Evolutionary conservation across 306 rosid species (phyloP).

Genomic region (Castanospermum australe): DNA sequence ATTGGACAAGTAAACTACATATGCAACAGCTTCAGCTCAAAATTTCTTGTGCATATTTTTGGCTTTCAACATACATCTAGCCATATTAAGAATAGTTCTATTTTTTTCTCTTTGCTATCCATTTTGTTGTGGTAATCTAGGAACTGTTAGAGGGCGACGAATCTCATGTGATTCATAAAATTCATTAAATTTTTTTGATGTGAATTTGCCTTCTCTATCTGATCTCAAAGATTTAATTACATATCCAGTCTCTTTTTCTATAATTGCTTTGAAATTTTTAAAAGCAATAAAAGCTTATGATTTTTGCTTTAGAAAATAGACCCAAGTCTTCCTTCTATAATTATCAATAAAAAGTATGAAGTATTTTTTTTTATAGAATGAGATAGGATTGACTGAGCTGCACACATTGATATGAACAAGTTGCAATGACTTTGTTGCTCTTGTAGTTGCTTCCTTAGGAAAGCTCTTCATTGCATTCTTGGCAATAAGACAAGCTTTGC

Average conservation of each 20-base stretch:
- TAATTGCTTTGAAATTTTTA: neutral
- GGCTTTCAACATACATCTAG: neutral
- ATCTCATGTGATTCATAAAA: neutral
- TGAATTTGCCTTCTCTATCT: neutral
- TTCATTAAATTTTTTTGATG: neutral
- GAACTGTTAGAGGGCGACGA: neutral
- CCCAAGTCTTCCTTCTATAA: neutral
- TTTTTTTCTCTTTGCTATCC: neutral
- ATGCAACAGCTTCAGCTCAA: neutral
- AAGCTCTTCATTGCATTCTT: too few relatives aligned
- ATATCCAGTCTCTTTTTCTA: neutral
- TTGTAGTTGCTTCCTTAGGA: too few relatives aligned
- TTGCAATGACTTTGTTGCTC: too few relatives aligned
- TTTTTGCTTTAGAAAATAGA: neutral
- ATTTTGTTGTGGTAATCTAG: neutral
- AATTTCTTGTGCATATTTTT: neutral
- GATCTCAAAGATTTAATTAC: neutral
- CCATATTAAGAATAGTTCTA: neutral
- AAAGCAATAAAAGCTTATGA: too few relatives aligned
- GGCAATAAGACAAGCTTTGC: neutral
- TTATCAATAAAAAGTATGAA: neutral
- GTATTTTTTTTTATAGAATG: too few relatives aligned
- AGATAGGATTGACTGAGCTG: too few relatives aligned
- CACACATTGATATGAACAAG: neutral
- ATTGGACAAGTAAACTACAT: neutral